These are phyloP conservation scores for Colletotrichum tabaci DNA, from an alignment of 2,329 filamentous ascomycete species.

Conservation along the genomic window DNA sequence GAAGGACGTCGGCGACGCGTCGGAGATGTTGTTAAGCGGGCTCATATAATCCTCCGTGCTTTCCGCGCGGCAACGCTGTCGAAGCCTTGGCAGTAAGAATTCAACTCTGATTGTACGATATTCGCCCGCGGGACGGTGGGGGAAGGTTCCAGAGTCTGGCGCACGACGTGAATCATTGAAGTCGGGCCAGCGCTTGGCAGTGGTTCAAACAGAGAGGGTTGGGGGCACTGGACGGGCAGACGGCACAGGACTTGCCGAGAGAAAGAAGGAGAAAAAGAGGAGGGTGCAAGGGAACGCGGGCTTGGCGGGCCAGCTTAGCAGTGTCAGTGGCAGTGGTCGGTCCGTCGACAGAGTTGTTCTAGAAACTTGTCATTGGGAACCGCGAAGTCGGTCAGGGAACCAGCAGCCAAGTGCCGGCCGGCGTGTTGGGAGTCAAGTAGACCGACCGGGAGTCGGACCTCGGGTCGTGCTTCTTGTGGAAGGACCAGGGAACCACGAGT, in stretches of 20 bases:
- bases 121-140: background rate
- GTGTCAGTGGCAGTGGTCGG: background rate
- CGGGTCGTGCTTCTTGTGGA: background rate
- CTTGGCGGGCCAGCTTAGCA: conserved; percentile 14
- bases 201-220: conserved; percentile 2
- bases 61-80: background rate
- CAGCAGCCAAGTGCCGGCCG: background rate
- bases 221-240: background rate
- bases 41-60: background rate
- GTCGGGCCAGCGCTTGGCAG: conserved; percentile 20
- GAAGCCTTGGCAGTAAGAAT: conserved; percentile 15
- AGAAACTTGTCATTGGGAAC: conserved; percentile 19
- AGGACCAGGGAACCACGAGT: no score
- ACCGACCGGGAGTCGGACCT: no score
- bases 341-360: conserved; percentile 21
- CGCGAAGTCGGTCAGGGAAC: background rate
- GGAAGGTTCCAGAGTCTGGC: background rate
- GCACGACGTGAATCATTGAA: conserved; percentile 37
- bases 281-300: background rate
- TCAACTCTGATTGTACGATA: conserved; percentile 7
- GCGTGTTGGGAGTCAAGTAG: no score
- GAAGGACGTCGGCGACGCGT: background rate
- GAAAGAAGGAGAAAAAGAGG: background rate
- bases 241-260: background rate
- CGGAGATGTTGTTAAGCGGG: background rate